These are phyloP conservation scores for Salix arbutifolia DNA, from an alignment of 345 rosid species.

Conservation along the genomic window DNA sequence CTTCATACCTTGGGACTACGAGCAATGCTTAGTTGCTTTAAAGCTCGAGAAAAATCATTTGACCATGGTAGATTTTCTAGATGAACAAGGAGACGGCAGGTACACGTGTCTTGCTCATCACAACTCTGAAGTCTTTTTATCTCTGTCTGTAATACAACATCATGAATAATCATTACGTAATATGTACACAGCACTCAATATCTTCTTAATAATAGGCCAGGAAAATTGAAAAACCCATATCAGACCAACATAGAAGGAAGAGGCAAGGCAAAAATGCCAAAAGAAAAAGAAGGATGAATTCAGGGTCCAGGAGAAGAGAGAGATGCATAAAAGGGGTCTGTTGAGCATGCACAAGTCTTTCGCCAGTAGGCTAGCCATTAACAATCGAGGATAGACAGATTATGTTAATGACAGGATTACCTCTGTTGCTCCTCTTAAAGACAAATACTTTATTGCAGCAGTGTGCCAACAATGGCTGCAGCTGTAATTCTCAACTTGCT, in stretches of 20 bases:
- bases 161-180: conserved; percentile 6
- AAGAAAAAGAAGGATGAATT: neutral
- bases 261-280: neutral
- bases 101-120: conserved; percentile 48
- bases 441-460: conserved; percentile 59
- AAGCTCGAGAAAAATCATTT: conserved; percentile 48
- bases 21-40: conserved; percentile 58
- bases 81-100: conserved; percentile 40
- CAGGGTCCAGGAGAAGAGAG: neutral
- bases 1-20: conserved; percentile 65
- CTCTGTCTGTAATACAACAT: conserved; percentile 37
- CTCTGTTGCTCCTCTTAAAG: conserved; percentile 42
- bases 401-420: conserved; percentile 21
- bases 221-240: neutral
- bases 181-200: neutral
- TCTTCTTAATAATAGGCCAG: neutral
- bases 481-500: conserved; percentile 60
- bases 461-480: conserved; percentile 84
- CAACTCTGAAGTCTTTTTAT: conserved; percentile 54
- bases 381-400: neutral
- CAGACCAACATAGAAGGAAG: neutral
- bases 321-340: neutral
- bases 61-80: conserved; percentile 69
- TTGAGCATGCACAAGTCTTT: neutral
- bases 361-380: neutral